Evolutionary conservation across 129 eudicot genomes (phyloP).

Genomic region (Glebionis coronaria): DNA sequence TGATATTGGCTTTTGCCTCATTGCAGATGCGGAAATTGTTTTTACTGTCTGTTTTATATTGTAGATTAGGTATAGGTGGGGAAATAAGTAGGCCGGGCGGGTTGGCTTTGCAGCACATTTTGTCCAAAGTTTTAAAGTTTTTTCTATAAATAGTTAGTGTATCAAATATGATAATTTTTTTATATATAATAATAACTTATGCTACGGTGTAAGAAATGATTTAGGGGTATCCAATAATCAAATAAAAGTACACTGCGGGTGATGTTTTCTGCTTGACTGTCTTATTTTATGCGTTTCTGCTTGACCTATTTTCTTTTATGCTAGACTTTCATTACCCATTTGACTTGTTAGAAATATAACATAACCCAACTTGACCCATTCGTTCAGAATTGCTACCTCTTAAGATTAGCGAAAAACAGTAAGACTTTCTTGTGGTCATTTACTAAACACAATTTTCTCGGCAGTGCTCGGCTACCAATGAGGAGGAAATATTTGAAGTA

Average conservation of each 20-base stretch:
- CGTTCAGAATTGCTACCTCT: not conserved
- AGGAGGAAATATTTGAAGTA: slow-evolving; percentile 98
- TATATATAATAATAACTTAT: no score
- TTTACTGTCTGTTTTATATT: not conserved
- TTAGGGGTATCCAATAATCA: not conserved
- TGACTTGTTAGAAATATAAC: not conserved
- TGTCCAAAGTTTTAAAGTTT: not conserved
- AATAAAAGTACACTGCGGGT: not conserved
- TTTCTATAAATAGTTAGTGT: not conserved
- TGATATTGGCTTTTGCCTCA: not conserved
- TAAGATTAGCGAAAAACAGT: slow-evolving; percentile 8
- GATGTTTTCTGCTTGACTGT: not conserved
- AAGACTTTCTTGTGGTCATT: slow-evolving; percentile 7
- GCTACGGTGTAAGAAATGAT: not conserved
- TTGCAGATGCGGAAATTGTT: not conserved
- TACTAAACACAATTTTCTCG: slow-evolving; percentile 22
- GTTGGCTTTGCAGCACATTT: not conserved
- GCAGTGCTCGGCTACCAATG: slow-evolving; percentile 93
- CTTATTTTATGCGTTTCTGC: not conserved
- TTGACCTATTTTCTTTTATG: not conserved
- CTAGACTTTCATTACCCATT: not conserved
- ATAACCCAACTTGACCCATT: not conserved
- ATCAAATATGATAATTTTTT: not conserved
- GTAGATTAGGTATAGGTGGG: not conserved
- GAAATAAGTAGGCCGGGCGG: not conserved